Evolutionary conservation across 768 basidiomycete genomes (phyloP), one percentile per base, ranked within the genome.

Genomic region (Hebeloma cylindrosporum): DNA sequence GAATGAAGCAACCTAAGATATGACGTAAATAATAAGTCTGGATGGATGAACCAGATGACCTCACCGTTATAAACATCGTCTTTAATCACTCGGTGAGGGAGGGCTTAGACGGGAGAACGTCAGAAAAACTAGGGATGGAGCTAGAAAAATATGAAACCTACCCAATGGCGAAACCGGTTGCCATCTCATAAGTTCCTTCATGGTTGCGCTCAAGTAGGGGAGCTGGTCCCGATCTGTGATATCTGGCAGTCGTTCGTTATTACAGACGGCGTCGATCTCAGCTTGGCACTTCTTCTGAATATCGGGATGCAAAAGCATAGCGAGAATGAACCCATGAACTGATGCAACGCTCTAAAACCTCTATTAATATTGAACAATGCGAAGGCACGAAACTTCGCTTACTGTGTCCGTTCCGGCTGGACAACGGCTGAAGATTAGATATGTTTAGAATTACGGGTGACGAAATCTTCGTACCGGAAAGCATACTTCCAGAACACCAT

Each of bases 161-260:
- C 73, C 68, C 5, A 65, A 35, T 2, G 69, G 69, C 0, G 53
- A 52, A 2, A 63, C 53, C 21, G 57, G 54, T 17, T 62, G 57
- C 68, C 67, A 69, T 14, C 70, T 50, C 16, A 64, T 52, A 1
- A 62, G 51, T 47, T 73, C 72, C 45, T 64, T 67, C 23, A 71
- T 57, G 4, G 67, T 37, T 0, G 67, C 69, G 18, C 56, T 57
- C 8, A 68, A 47, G 33, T 68, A 72, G 0, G 69, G 68, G 3
- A 73, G 49, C 10, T 52, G 22, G 1, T 44, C 44, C 2, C 59
- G 48, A 45, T 72, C 72, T 14, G 50, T 58, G 22, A 68, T 52
- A 5, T 48, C 56, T 1, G 72, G 72, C 14, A 75, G 56, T 3
- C 67, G 56, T 7, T 54, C 60, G 2, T 42, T 41, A 0, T 65